A percentile compares a stretch with the other conserved stretches of the same genome.
Evolutionary conservation across 116 monocot genomes (phyloP).

Genomic region (Dioscorea cayenensis): DNA sequence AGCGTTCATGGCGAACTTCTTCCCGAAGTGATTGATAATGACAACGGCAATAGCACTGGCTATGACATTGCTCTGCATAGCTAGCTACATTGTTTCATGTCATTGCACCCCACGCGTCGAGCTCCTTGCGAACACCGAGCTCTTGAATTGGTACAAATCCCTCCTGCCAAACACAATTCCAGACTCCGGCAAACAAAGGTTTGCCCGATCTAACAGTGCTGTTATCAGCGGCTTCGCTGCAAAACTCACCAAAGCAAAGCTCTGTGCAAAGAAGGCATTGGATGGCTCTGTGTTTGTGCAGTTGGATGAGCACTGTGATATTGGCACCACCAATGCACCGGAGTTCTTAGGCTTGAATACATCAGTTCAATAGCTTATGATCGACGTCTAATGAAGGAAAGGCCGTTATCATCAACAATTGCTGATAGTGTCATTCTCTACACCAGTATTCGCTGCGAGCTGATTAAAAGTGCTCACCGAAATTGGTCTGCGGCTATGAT

Average conservation of each 20-base stretch:
- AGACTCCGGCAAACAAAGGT: background rate
- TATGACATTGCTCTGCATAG: too few species aligned
- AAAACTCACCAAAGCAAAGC: background rate
- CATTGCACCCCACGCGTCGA: background rate
- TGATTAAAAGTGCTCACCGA: background rate
- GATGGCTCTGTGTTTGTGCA: background rate
- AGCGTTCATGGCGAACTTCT: too few species aligned
- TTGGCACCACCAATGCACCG: background rate
- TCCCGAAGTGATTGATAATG: too few species aligned
- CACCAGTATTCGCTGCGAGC: background rate
- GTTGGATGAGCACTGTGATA: background rate
- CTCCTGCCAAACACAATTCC: background rate
- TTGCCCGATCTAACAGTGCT: background rate
- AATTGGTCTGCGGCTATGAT: background rate
- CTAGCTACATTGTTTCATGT: too few species aligned
- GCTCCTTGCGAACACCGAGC: background rate
- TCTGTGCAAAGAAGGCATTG: background rate
- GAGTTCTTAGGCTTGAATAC: background rate
- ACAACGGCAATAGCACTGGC: too few species aligned
- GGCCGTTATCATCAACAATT: background rate
- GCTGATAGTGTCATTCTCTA: background rate
- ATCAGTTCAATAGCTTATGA: background rate
- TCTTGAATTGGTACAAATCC: background rate
- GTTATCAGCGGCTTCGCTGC: background rate
- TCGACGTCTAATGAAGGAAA: background rate